These are phyloP conservation scores for Xerophyta viscosa DNA, from an alignment of 106 monocot species.

Conservation along the genomic window DNA sequence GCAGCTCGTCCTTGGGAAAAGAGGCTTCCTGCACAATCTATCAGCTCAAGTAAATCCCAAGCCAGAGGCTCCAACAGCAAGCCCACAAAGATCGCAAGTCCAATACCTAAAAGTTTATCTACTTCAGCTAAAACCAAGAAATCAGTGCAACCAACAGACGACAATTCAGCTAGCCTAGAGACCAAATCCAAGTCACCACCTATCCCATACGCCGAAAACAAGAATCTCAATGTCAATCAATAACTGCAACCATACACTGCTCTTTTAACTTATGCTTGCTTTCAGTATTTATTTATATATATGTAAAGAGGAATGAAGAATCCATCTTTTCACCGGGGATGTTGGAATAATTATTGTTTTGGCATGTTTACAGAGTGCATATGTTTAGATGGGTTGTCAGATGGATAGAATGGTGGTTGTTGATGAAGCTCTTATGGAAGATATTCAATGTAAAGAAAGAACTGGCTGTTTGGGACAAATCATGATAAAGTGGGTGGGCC, in stretches of 20 bases:
- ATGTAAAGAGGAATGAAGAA: not conserved
- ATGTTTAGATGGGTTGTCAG: not conserved
- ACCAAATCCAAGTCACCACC: slow-evolving; percentile 12
- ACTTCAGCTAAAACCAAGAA: slow-evolving; percentile 17
- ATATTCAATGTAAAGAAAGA: not conserved
- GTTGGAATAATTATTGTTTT: no score
- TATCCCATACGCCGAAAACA: not conserved
- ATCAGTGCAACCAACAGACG: no score
- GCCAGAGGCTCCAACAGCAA: slow-evolving; percentile 26
- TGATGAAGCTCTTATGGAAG: not conserved
- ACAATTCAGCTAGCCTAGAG: slow-evolving; percentile 16
- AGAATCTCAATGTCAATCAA: slow-evolving; percentile 13
- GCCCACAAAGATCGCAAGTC: slow-evolving; percentile 8
- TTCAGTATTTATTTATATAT: no score
- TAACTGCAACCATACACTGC: slow-evolving; percentile 3
- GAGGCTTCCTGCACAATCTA: slow-evolving; percentile 17
- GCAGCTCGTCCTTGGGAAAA: slow-evolving; percentile 88
- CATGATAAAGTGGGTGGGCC: not conserved
- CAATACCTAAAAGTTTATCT: slow-evolving; percentile 5
- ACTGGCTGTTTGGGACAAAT: not conserved
- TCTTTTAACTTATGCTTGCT: slow-evolving; percentile 5
- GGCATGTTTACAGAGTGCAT: not conserved
- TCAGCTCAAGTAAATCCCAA: slow-evolving; percentile 21
- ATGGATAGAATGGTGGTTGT: not conserved
- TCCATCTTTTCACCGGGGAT: no score